Evolutionary conservation across 768 basidiomycete species (phyloP).

Genomic region (Leccinum olivaceopallidum): DNA sequence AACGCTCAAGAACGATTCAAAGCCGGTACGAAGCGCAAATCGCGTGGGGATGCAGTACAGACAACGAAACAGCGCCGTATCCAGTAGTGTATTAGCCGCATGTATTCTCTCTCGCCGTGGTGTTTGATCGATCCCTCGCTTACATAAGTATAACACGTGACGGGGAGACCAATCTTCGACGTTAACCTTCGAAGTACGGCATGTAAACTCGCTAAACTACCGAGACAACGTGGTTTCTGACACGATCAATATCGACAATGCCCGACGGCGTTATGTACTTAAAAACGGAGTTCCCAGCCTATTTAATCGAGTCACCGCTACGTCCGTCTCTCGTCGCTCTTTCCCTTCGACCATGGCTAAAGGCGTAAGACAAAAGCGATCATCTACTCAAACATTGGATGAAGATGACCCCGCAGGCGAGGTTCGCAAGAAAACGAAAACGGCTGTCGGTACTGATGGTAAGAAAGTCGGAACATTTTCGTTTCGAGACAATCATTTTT

Average conservation of each 20-base stretch:
- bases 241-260: not conserved
- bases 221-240: not conserved
- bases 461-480: no score
- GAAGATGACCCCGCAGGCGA: not conserved
- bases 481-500: no score
- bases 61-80: not conserved
- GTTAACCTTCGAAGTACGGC: no score
- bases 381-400: not conserved
- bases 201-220: not conserved
- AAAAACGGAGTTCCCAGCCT: not conserved
- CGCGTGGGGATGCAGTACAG: not conserved
- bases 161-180: not conserved
- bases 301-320: no score
- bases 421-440: not conserved
- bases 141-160: no score
- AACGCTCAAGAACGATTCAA: not conserved
- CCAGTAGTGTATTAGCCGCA: no score
- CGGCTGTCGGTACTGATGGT: not conserved
- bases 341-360: not conserved
- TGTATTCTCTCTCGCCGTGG: no score
- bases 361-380: not conserved
- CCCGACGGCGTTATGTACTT: not conserved
- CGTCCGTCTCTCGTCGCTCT: not conserved
- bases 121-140: no score
- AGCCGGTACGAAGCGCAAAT: not conserved